These are phyloP conservation scores for Anisodus tanguticus DNA, from an alignment of 257 asterid genomes.

Conservation along the genomic window DNA sequence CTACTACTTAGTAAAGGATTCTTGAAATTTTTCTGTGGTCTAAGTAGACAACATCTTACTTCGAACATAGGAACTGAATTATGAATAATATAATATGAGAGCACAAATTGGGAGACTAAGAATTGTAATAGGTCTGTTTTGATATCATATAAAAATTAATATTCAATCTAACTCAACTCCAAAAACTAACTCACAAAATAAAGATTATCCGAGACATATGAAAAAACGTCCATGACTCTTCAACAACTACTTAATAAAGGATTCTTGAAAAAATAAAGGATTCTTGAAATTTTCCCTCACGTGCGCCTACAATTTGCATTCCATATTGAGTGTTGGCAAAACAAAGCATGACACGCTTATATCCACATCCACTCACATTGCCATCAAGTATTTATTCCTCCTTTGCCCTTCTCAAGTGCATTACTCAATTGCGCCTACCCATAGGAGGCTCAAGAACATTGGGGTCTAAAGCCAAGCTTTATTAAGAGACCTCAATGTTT, in stretches of 20 bases:
- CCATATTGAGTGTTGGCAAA: constrained; percentile 19
- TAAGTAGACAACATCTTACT: neutral
- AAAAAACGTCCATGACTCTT: neutral
- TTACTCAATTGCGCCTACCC: neutral
- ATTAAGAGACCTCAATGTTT: too few species aligned
- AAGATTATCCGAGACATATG: neutral
- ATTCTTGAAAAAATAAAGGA: neutral
- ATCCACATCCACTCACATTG: constrained; percentile 30
- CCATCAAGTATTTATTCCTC: constrained; percentile 27
- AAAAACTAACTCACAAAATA: too few species aligned
- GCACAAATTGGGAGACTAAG: neutral
- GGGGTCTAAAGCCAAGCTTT: too few species aligned
- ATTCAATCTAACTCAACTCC: too few species aligned
- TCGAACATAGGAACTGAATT: neutral
- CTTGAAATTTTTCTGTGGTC: neutral
- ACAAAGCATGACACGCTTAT: constrained; percentile 6
- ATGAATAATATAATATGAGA: too few species aligned
- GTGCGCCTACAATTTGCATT: constrained; percentile 16
- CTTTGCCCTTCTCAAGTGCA: neutral
- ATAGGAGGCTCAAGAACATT: too few species aligned
- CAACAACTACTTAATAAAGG: neutral
- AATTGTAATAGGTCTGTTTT: neutral
- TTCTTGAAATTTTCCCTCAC: neutral
- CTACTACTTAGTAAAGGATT: neutral
- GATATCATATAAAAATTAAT: neutral